Percentiles rank a stretch among this genome's conserved stretches.
Conservation (phyloP, 495 filamentous ascomycete genomes). For the Aspergillus ostianus region DNA sequence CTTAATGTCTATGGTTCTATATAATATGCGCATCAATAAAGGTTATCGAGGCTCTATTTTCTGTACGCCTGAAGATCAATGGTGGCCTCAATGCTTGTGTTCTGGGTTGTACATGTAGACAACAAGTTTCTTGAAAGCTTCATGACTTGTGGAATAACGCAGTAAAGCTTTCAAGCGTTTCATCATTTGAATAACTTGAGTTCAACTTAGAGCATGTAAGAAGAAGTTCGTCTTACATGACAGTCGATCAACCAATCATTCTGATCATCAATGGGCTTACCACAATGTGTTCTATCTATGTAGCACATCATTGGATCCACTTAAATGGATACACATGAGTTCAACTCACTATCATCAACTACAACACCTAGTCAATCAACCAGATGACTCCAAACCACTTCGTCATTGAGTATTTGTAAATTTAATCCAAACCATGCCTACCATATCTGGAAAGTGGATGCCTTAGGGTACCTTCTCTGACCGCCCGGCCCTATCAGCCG, state of each 20-base stretch:
- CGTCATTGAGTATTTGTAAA: too few relatives aligned
- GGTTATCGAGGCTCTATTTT: neutral
- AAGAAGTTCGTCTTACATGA: too few relatives aligned
- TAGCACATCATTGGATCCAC: too few relatives aligned
- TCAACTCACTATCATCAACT: too few relatives aligned
- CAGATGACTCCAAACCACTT: too few relatives aligned
- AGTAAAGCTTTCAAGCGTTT: too few relatives aligned
- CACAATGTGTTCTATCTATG: too few relatives aligned
- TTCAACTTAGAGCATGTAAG: too few relatives aligned
- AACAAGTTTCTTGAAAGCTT: neutral
- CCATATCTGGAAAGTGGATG: neutral
- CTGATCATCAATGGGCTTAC: too few relatives aligned
- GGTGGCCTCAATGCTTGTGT: neutral
- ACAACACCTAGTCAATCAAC: too few relatives aligned
- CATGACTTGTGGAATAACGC: neutral
- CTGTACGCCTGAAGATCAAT: neutral
- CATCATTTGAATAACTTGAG: too few relatives aligned
- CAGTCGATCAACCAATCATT: too few relatives aligned
- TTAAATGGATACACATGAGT: neutral
- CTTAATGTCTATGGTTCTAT: neutral
- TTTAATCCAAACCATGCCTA: neutral
- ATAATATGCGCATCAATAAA: neutral
- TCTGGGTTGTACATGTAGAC: neutral
- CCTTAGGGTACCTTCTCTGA: slow-evolving; percentile 13
- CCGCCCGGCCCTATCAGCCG: slow-evolving; percentile 13